phyloP scores from a whole-genome alignment of 2,329 filamentous ascomycete genomes.

The Emergomyces africanus region DNA sequence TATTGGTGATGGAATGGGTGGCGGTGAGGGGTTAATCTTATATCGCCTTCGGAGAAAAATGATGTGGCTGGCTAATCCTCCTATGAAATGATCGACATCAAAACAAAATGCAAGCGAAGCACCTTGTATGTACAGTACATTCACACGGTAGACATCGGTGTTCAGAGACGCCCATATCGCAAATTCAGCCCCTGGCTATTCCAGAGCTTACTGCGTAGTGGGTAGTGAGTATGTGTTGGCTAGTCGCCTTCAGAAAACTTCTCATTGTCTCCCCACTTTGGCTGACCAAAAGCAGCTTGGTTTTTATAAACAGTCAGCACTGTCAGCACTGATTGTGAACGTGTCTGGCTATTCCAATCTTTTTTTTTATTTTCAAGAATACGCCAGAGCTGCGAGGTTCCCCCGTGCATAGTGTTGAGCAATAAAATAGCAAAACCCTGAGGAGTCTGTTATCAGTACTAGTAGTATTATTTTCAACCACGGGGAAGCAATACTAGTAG shows the following conservation, averaged over 20 bases:
- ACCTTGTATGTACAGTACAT: too few relatives aligned
- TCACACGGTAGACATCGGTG: background rate
- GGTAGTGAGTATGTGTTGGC: background rate
- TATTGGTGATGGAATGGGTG: background rate
- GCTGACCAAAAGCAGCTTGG: background rate
- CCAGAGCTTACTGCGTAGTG: background rate
- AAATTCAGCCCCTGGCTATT: background rate
- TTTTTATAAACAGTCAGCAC: background rate
- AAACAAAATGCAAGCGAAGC: background rate
- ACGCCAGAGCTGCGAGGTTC: background rate
- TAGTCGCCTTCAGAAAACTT: background rate
- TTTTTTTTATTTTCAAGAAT: too few relatives aligned
- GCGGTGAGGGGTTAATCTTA: background rate
- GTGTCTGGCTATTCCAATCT: background rate
- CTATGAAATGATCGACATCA: background rate
- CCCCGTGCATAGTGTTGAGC: background rate
- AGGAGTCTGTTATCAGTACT: too few relatives aligned
- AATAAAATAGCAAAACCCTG: background rate
- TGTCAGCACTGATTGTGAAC: background rate
- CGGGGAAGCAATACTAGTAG: background rate
- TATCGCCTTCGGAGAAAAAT: background rate
- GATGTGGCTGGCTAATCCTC: background rate
- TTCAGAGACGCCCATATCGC: background rate
- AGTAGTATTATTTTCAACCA: background rate
- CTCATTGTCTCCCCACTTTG: background rate